These are phyloP conservation scores for Zoysia matrella DNA, from an alignment of 202 grass and related monocot species.

Conservation along the genomic window DNA sequence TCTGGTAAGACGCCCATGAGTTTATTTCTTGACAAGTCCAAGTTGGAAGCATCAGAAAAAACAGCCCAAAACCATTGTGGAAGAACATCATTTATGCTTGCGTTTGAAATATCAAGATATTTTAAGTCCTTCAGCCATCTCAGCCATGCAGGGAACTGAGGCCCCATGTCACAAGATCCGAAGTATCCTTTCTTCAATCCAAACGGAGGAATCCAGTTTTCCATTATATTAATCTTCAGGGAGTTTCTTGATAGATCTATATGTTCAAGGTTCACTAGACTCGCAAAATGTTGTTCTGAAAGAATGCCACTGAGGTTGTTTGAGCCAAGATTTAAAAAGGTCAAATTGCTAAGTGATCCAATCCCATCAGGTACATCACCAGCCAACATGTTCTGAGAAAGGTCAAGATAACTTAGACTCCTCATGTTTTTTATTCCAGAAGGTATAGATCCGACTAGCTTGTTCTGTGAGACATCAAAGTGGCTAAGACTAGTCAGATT, in stretches of 20 bases:
- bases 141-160: slow-evolving; percentile 11
- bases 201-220: slow-evolving; percentile 42
- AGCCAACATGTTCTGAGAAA: slow-evolving; percentile 13
- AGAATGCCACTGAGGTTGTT: slow-evolving; percentile 28
- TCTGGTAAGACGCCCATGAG: not conserved
- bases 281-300: slow-evolving; percentile 9
- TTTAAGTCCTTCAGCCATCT: not conserved
- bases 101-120: not conserved
- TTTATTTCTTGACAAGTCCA: slow-evolving; percentile 47
- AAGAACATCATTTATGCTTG: slow-evolving; percentile 35
- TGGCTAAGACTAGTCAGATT: slow-evolving; percentile 28
- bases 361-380: slow-evolving; percentile 28
- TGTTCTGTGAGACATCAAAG: not conserved
- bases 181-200: not conserved
- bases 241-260: slow-evolving; percentile 10
- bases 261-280: not conserved
- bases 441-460: not conserved
- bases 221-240: not conserved
- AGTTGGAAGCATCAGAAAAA: accelerated
- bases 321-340: not conserved
- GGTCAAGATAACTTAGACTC: too few species aligned
- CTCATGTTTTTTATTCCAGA: not conserved
- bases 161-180: too few species aligned
- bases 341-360: slow-evolving; percentile 17
- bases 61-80: slow-evolving; percentile 50